Conservation (phyloP, 2,329 filamentous ascomycete genomes). For the Metarhizium humberi region DNA sequence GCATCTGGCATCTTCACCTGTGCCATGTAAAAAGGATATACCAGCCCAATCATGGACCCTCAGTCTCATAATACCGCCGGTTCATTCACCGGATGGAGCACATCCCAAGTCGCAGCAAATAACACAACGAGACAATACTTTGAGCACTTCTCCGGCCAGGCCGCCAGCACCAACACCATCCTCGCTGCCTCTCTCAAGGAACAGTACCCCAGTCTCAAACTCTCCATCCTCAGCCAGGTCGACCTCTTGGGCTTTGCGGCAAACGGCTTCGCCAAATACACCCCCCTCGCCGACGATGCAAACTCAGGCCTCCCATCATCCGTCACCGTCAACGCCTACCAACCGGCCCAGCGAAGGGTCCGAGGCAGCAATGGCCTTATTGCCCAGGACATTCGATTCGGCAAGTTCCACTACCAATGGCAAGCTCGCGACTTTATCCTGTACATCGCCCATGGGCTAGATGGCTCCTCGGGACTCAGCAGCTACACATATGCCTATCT, state of each 20-base stretch:
- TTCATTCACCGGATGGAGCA: too few relatives aligned
- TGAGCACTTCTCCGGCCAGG: constrained; percentile 28
- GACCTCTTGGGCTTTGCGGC: constrained; percentile 34
- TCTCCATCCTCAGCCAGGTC: constrained; percentile 23
- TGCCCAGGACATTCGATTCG: constrained; percentile 23
- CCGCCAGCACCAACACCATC: constrained; percentile 33
- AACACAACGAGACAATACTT: constrained; percentile 14
- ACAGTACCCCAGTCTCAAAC: constrained; percentile 32
- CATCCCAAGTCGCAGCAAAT: background rate
- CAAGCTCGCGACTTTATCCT: constrained; percentile 31
- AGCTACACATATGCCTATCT: constrained; percentile 27
- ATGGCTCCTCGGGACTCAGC: constrained; percentile 24
- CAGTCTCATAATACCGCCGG: background rate
- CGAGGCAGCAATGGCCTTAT: constrained; percentile 27
- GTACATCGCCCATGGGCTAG: constrained; percentile 32
- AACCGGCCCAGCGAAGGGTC: constrained; percentile 20
- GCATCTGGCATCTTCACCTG: too few relatives aligned
- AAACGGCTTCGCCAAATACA: constrained; percentile 25
- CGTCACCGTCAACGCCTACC: constrained; percentile 28
- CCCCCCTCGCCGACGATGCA: constrained; percentile 17
- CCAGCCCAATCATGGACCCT: background rate
- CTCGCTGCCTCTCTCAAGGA: constrained; percentile 29
- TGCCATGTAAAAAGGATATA: too few relatives aligned
- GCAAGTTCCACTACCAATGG: constrained; percentile 35
- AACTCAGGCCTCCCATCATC: constrained; percentile 20